Evolutionary conservation across 371 early-diverging fungal genomes (phyloP), one percentile per base, ranked within the genome.

Genomic region (Mortierella sp.): DNA sequence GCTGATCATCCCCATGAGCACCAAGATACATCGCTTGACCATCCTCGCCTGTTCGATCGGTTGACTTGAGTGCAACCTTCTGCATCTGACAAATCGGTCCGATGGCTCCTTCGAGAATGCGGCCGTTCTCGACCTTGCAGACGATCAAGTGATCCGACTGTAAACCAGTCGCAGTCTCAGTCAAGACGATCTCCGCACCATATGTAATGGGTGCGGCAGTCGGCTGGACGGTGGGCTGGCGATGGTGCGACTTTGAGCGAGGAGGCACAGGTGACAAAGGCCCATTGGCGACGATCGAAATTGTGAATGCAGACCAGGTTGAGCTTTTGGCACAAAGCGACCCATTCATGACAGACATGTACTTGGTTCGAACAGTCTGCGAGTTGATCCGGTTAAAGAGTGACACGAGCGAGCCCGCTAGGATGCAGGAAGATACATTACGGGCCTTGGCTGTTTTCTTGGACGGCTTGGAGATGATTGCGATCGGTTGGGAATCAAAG

Each of bases 11-110:
- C 24, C 70, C 73, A 56, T 56, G 42, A 49, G 54, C 67, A 15
- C 60, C 64, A 31, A 62, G 28, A 17, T 60, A 61, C 50, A 64
- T 47, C 6, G 58, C 42, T 51, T 24, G 56, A 19, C 65, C 60
- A 23, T 59, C 59, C n/a, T 56, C 30, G 56, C 30, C 23, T 3
- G 51, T 54, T 4, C 65, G 50, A 34, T 64, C 64, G 14, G 58
- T 42, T 4, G 85, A 76, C 76, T 91, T 87, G 21, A 93, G 81
- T 15, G 93, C 91, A 14, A 93, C 80, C 79, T 93, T 93, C 70
- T 92, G 92, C 93, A 93, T 91, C 72, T 93, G 93, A 64, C 91
- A 89, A 44, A 93, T 89, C 1, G 91, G 91, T 3, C 91, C 91
- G 71, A 78, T 81, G 9, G 89, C 89, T 54, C 84, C 82, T 53